A percentile compares a stretch with the other conserved stretches of the same genome.
Conservation (phyloP, 208 protist genomes). For the Trypanosomatidae sp. region DNA sequence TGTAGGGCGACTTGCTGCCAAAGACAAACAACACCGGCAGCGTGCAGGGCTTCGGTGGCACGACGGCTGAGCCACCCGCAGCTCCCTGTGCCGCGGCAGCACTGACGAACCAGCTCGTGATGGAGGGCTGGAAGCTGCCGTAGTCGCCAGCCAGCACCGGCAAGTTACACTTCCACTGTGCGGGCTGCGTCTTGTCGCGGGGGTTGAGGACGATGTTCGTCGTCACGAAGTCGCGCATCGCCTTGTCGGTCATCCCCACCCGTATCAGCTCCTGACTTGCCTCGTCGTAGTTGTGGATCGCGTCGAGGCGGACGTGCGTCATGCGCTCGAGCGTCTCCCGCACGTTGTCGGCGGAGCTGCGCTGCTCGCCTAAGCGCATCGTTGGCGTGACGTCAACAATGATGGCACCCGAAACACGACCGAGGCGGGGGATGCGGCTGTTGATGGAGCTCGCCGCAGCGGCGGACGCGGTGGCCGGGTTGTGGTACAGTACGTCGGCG, state of each 20-base stretch:
- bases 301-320: constrained; percentile 44
- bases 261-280: constrained; percentile 43
- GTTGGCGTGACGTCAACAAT: constrained; percentile 82
- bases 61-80: not conserved
- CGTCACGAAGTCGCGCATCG: constrained; percentile 74
- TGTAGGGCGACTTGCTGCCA: constrained; percentile 77
- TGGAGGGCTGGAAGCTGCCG: constrained; percentile 47
- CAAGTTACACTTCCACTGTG: constrained; percentile 59
- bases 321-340: constrained; percentile 57
- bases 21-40: constrained; percentile 87
- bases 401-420: constrained; percentile 60
- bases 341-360: constrained; percentile 23
- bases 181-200: constrained; percentile 18
- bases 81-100: not conserved
- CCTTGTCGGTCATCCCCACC: constrained; percentile 55
- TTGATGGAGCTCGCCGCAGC: constrained; percentile 5
- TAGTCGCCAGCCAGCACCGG: constrained; percentile 43
- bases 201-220: constrained; percentile 66
- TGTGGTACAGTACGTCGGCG: constrained; percentile 47
- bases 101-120: constrained; percentile 47
- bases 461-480: not conserved
- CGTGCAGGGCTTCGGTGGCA: constrained; percentile 43
- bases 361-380: constrained; percentile 19
- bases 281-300: constrained; percentile 54
- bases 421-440: constrained; percentile 18